Evolutionary conservation across 768 basidiomycete species (phyloP), one percentile per base, ranked within the genome.

Genomic region (Suillus cothurnatus): DNA sequence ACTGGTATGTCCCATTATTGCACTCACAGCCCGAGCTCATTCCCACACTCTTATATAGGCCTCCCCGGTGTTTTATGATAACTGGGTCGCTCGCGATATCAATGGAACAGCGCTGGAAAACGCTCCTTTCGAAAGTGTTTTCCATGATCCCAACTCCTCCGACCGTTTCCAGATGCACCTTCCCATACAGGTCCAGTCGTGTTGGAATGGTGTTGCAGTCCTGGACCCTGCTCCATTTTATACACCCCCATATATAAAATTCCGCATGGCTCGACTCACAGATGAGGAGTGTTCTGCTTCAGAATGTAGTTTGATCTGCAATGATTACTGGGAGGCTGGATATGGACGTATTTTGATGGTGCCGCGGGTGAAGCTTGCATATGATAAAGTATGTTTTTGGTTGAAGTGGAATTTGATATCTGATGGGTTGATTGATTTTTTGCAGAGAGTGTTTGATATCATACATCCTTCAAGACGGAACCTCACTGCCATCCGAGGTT

Each of bases 281-380:
- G 93, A 97, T 17, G 88, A 88, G 47, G 97, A 99, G 75, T 99
- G 97, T 74, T 94, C 92, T 45, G 97, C 97, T 0, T 90, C 88
- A 66, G 97, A 99, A 79, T 99, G 97, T 80, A 91, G 89, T 78
- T 81, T 99, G 64, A 96, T 99, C 69, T 97, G 96, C 81, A 99
- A 99, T 77, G 97, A 99, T 78, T 99, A 98, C 76, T 98, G 95
- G 95, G 87, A 91, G 68, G 88, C 93, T 0, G 97, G 97, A 1
- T 99, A 95, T 74, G 97, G 97, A 4, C 82, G 97, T 63, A 97
- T 99, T 69, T 85, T 99, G 81, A 99, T 98, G 96, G 95, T 98
- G 0, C 95, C 97, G 1, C 82, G 97, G 47, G 97, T 99, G 43
- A 97, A 98, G 75, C 81, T 99, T 57, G 97, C 97, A 1, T 99